Percentiles rank a stretch among this genome's conserved stretches.
phyloP scores from a whole-genome alignment of 768 basidiomycete genomes.

The Botryobasidium botryosum region DNA sequence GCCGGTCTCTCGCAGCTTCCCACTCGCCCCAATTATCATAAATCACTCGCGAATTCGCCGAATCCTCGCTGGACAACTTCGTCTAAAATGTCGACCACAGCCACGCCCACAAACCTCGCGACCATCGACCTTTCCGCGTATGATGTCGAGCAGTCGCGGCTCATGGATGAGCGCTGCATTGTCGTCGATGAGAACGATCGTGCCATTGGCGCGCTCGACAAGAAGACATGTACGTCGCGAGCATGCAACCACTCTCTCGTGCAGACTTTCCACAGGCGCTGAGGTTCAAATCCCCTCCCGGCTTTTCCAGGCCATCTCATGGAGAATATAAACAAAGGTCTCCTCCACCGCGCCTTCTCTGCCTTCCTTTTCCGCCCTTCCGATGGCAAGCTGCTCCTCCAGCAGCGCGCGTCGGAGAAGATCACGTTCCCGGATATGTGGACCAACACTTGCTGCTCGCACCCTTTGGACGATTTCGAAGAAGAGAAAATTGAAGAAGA shows the following conservation, averaged over 20 bases:
- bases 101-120: conserved; percentile 27
- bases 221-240: conserved; percentile 81
- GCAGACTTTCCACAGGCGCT: background rate
- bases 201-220: conserved; percentile 73
- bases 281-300: background rate
- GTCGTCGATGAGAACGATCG: conserved; percentile 78
- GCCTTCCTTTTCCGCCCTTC: conserved; percentile 90
- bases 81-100: background rate
- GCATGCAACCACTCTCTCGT: conserved; percentile 1
- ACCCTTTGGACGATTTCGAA: conserved; percentile 85
- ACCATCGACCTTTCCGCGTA: conserved; percentile 66
- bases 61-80: background rate
- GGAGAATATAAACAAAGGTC: conserved; percentile 86
- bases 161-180: conserved; percentile 95
- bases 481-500: conserved; percentile 59
- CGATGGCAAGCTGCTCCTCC: conserved; percentile 83
- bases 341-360: conserved; percentile 95
- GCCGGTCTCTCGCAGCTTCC: no score
- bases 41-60: no score
- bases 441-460: conserved; percentile 99
- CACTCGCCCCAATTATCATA: no score
- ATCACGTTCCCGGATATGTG: conserved; percentile 99
- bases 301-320: conserved; percentile 76
- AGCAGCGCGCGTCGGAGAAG: conserved; percentile 93
- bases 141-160: conserved; percentile 79